These are phyloP conservation scores for Penicillium occitanis DNA, from an alignment of 2,329 filamentous ascomycete species.

Conservation along the genomic window DNA sequence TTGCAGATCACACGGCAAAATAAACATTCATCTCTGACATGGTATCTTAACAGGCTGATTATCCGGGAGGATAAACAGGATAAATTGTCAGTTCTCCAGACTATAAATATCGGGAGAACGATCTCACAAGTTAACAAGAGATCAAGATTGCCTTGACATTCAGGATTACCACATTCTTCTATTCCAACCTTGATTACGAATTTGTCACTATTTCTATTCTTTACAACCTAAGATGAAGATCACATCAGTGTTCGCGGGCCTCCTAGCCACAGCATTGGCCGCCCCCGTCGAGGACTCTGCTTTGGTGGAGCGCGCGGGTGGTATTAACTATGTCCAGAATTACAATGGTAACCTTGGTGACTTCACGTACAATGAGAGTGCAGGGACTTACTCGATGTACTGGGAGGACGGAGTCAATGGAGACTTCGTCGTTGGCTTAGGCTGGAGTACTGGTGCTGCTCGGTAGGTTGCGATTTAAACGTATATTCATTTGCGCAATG, in stretches of 20 bases:
- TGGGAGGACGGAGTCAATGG: slow-evolving; percentile 1
- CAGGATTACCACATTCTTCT: not conserved
- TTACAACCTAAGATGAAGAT: not conserved
- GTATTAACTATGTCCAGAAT: not conserved
- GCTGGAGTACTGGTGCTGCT: not conserved
- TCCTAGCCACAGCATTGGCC: not conserved
- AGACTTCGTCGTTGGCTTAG: slow-evolving; percentile 4
- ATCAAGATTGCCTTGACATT: not conserved
- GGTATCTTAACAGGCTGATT: not conserved
- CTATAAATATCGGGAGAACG: not conserved
- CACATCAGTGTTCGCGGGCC: not conserved
- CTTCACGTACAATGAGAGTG: not conserved
- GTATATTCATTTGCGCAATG: not conserved
- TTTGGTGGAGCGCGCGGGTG: not conserved
- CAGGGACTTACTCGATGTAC: slow-evolving; percentile 2
- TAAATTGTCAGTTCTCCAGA: not conserved
- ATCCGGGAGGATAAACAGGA: not conserved
- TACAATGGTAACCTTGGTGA: not conserved
- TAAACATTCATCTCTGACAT: not conserved
- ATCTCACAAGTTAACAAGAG: not conserved
- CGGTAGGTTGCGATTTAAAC: not conserved
- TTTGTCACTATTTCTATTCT: not conserved
- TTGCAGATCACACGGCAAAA: not conserved
- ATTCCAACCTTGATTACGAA: not conserved
- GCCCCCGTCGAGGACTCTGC: not conserved